These are phyloP conservation scores for Leccinum rimulosum DNA, from an alignment of 768 basidiomycete genomes.

Conservation along the genomic window DNA sequence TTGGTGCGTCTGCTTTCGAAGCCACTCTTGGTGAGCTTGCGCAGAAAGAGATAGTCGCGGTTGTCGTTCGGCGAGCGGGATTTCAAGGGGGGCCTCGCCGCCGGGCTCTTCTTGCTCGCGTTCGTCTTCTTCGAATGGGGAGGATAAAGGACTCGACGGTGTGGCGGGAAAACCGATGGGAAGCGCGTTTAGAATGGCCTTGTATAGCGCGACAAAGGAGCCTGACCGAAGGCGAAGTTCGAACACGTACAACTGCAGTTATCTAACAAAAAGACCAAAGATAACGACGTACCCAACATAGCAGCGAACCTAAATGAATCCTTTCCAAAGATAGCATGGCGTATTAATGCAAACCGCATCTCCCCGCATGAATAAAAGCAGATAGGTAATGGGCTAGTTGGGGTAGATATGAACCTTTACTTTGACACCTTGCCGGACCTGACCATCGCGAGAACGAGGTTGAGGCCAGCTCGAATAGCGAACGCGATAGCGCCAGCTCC, in stretches of 20 bases:
- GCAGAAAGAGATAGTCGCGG: constrained; percentile 61
- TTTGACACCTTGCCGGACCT: constrained; percentile 63
- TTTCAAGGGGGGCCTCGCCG: constrained; percentile 6
- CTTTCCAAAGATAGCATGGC: constrained; percentile 78
- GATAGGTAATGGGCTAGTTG: neutral
- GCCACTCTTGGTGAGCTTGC: constrained; percentile 59
- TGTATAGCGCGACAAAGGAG: constrained; percentile 76
- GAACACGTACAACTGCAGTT: neutral
- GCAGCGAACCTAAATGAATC: constrained; percentile 84
- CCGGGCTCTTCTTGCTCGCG: constrained; percentile 22
- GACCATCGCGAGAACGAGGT: constrained; percentile 75
- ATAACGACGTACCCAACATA: constrained; percentile 64
- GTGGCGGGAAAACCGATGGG: constrained; percentile 64
- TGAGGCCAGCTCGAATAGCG: constrained; percentile 78
- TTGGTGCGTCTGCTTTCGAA: constrained; percentile 63
- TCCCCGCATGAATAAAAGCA: constrained; percentile 41
- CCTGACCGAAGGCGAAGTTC: constrained; percentile 38
- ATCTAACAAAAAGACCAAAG: neutral
- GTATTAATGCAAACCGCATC: constrained; percentile 62
- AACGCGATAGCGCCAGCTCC: constrained; percentile 83
- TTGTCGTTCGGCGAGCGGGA: constrained; percentile 31
- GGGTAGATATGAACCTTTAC: constrained; percentile 38
- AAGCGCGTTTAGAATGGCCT: constrained; percentile 72
- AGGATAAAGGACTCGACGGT: constrained; percentile 15
- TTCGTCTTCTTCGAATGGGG: constrained; percentile 34